Percentiles rank a stretch among this genome's conserved stretches.
Evolutionary conservation across 2,329 filamentous ascomycete species (phyloP).

Genomic region (Colletotrichum sp.): DNA sequence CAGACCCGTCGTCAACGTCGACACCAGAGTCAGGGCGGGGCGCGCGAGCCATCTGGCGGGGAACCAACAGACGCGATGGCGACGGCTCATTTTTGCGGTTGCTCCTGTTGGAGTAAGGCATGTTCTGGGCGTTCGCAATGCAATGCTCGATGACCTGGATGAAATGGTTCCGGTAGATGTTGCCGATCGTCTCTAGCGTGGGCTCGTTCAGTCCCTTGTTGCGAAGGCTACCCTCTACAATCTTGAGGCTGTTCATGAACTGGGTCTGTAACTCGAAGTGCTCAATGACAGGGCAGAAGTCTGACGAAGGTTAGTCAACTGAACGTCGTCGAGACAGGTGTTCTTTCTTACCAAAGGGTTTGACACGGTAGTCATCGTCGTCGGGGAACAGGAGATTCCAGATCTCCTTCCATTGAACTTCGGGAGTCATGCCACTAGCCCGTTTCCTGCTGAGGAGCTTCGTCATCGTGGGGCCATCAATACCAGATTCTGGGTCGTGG

Average conservation of each 20-base stretch:
- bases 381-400: constrained; percentile 48
- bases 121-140: constrained; percentile 36
- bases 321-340: neutral
- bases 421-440: constrained; percentile 40
- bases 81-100: constrained; percentile 41
- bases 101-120: constrained; percentile 45
- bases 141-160: constrained; percentile 43
- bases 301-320: constrained; percentile 24
- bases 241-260: constrained; percentile 38
- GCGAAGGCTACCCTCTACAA: constrained; percentile 35
- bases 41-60: constrained; percentile 26
- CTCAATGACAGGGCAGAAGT: constrained; percentile 45
- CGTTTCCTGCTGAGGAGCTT: constrained; percentile 45
- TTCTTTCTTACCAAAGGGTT: constrained; percentile 31
- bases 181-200: constrained; percentile 42
- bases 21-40: constrained; percentile 44
- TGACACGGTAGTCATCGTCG: constrained; percentile 38
- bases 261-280: constrained; percentile 42
- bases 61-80: constrained; percentile 4
- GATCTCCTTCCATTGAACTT: constrained; percentile 45
- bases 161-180: constrained; percentile 46
- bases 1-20: constrained; percentile 42
- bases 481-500: constrained; percentile 43
- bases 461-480: constrained; percentile 43
- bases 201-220: constrained; percentile 42